Conservation (phyloP, 1,139 yeast genomes). For the Saccharomyces hybrid region DNA sequence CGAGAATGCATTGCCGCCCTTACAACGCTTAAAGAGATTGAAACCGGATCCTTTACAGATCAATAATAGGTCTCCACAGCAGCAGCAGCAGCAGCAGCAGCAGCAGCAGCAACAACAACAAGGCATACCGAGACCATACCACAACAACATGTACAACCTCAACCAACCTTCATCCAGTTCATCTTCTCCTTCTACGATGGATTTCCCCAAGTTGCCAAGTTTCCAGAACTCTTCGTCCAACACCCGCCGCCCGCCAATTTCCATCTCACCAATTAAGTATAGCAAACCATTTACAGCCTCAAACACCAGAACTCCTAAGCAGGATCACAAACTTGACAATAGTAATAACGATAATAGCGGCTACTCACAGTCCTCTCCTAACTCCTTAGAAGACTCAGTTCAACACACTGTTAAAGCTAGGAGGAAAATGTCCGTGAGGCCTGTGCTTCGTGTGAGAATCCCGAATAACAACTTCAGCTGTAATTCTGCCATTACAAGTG, state of each 20-base stretch:
- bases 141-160: background rate
- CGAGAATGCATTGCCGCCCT: background rate
- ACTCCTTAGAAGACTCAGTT: background rate
- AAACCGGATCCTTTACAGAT: background rate
- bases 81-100: background rate
- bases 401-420: background rate
- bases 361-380: background rate
- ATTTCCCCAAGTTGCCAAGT: background rate
- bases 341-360: background rate
- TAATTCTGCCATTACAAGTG: background rate
- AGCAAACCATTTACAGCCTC: background rate
- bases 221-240: background rate
- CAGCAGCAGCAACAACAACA: background rate
- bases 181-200: background rate
- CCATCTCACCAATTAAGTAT: background rate
- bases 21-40: background rate
- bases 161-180: background rate
- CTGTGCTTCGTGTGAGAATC: background rate
- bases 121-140: background rate
- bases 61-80: background rate
- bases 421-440: background rate
- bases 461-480: background rate
- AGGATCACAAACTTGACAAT: background rate
- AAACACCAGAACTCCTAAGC: background rate
- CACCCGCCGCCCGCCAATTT: background rate